These are phyloP conservation scores for Aspergillus quadricinctus DNA, from an alignment of 2,329 filamentous ascomycete species.

Conservation along the genomic window DNA sequence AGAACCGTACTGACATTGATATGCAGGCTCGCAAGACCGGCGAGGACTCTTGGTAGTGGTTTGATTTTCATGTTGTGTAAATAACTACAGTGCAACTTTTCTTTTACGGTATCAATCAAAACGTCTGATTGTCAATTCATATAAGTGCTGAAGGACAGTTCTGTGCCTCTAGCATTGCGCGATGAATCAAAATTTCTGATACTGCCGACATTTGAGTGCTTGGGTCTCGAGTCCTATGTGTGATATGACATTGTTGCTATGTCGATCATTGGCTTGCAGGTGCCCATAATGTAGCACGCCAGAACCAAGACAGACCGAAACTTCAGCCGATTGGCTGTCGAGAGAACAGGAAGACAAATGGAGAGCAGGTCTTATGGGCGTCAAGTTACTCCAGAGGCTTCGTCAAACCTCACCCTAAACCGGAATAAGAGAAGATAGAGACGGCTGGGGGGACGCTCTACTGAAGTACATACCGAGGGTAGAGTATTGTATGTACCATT, in stretches of 20 bases:
- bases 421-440: neutral
- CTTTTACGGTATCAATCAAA: constrained; percentile 29
- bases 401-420: neutral
- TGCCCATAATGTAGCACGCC: neutral
- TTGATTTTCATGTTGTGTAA: constrained; percentile 30
- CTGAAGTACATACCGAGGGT: neutral
- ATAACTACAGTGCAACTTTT: constrained; percentile 39
- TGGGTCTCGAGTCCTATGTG: neutral
- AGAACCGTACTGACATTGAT: neutral
- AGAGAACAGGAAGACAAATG: too few species aligned
- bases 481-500: neutral
- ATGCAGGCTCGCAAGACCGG: constrained; percentile 36
- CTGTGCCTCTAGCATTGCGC: neutral
- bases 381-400: neutral
- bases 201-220: too few species aligned
- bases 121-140: constrained; percentile 18
- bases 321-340: neutral
- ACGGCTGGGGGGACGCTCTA: too few species aligned
- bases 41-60: constrained; percentile 35
- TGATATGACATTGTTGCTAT: neutral
- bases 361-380: neutral
- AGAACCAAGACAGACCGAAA: neutral
- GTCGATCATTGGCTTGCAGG: neutral
- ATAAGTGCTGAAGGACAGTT: neutral
- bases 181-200: neutral